Evolutionary conservation across 371 early-diverging fungal species (phyloP), one percentile per base, ranked within the genome.

Genomic region (Haplosporangium sp.): DNA sequence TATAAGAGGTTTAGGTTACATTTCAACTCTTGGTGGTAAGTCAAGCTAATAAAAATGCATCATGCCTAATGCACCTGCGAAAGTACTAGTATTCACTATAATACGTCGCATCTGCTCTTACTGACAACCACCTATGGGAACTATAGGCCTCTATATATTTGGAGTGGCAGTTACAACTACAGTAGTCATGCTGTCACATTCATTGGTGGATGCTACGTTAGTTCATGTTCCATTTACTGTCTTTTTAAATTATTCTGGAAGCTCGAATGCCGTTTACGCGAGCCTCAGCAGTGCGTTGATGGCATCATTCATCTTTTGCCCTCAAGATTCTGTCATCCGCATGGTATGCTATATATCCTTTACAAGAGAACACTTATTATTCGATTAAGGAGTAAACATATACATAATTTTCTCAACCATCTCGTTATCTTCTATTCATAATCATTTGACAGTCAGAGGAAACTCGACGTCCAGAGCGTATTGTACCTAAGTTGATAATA

Each of bases 171-270:
- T 63, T 37, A 53, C 67, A 2, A 39, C 66, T 10, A 52, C 61
- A 13, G 50, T 45, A 3, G 53, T 58, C n/a, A 39, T 76, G n/a
- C 53, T 71, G n/a, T 67, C 67, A 34, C 42, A 70, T 20, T 52
- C 65, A 10, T 48, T 50, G 1, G 65, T 72, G 0, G 67, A 64
- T 8, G 44, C 70, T 27, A 35, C 62, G 0, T 19, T 56, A 52
- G n/a, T 50, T 11, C 67, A 70, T 27, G 55, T 70, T 38, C 71
- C 78, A 4, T 78, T 78, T 72, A 73, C 70, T 66, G 70, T 52
- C 19, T 60, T 70, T 65, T 47, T 78, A 57, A 73, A 78, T 55
- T 78, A 78, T 58, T 78, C 78, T 48, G 78, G 78, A 59, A 73
- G 60, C n/a, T 27, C 70, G 15, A 70, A 61, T 40, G 57, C 69